Conservation (phyloP, 2,329 filamentous ascomycete genomes). For the Beauveria brongniartii region DNA sequence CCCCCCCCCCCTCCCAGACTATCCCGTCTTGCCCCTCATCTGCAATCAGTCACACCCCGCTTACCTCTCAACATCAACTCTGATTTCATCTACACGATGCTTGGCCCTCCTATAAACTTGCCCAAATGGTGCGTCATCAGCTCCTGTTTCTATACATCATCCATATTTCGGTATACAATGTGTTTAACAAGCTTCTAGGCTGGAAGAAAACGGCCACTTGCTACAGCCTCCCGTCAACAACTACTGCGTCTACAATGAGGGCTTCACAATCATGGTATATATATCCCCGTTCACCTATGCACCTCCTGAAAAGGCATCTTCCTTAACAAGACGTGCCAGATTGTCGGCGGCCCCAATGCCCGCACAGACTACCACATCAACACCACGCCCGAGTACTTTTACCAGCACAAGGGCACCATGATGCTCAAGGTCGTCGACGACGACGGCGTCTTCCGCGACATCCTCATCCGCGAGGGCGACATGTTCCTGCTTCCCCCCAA, state of each 20-base stretch:
- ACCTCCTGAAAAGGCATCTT: background rate
- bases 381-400: constrained; percentile 94
- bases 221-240: constrained; percentile 94
- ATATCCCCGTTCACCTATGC: too few relatives aligned
- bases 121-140: constrained; percentile 44
- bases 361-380: constrained; percentile 98
- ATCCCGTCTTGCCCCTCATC: background rate
- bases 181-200: constrained; percentile 44
- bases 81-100: constrained; percentile 27
- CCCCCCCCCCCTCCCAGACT: too few relatives aligned
- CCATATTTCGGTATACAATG: background rate
- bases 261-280: constrained; percentile 69
- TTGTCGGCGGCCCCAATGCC: constrained; percentile 92
- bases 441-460: constrained; percentile 62
- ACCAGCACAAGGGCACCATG: constrained; percentile 91
- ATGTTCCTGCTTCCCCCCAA: constrained; percentile 91
- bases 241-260: constrained; percentile 88
- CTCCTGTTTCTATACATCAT: background rate
- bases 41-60: background rate
- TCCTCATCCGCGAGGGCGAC: constrained; percentile 85
- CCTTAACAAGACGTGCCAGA: constrained; percentile 36
- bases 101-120: constrained; percentile 44
- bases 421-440: constrained; percentile 81
- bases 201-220: constrained; percentile 84
- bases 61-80: background rate